Evolutionary conservation across 257 asterid species (phyloP).

Genomic region (Solanum medicagineum): DNA sequence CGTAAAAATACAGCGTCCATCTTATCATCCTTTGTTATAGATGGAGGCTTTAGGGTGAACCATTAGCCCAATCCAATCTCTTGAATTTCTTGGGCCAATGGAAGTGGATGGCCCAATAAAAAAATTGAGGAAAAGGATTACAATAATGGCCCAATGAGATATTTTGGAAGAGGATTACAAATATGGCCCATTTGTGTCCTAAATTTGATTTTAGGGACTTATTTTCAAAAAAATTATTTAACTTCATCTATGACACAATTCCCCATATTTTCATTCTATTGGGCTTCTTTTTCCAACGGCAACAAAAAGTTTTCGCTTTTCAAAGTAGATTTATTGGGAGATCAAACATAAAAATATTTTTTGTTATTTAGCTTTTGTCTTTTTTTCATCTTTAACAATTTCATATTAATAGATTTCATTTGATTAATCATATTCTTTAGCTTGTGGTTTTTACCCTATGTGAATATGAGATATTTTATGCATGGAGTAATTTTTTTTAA

Average conservation of each 20-base stretch:
- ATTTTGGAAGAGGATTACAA: neutral
- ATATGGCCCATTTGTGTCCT: neutral
- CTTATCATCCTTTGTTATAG: neutral
- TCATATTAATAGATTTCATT: neutral
- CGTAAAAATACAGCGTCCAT: neutral
- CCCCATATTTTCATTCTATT: neutral
- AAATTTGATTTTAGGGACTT: neutral
- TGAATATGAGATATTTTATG: neutral
- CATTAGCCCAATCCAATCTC: neutral
- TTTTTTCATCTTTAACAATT: neutral
- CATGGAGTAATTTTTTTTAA: too few relatives aligned
- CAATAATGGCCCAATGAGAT: neutral
- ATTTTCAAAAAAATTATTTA: neutral
- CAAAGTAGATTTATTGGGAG: neutral
- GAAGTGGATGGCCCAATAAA: neutral
- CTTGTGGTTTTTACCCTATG: neutral
- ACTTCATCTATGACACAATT: neutral
- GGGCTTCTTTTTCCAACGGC: too few relatives aligned
- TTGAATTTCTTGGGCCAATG: neutral
- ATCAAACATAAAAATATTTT: neutral
- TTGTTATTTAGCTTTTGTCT: neutral
- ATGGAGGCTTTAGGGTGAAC: neutral
- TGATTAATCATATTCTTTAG: too few relatives aligned
- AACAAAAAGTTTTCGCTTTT: too few relatives aligned
- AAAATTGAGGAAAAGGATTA: neutral